phyloP scores from a whole-genome alignment of 2,329 filamentous ascomycete genomes.

The Orbilia oligospora region DNA sequence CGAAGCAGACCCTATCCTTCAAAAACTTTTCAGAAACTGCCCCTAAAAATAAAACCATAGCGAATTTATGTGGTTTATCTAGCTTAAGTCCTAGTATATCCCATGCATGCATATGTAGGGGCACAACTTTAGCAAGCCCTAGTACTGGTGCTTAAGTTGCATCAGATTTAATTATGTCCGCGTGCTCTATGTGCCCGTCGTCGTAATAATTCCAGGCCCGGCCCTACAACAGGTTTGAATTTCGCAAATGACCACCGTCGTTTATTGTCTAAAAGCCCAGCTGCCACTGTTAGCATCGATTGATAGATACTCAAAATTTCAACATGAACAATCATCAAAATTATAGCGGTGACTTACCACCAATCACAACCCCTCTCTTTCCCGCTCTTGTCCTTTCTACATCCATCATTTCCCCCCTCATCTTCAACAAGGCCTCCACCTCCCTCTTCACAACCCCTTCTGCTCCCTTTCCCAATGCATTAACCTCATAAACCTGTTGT shows the following conservation, averaged over 20 bases:
- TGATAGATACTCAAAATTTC: not conserved
- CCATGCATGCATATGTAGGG: too few relatives aligned
- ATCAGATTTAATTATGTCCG: not conserved
- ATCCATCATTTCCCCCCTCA: conserved; percentile 4
- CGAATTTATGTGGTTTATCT: too few relatives aligned
- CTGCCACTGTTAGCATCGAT: not conserved
- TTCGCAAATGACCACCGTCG: not conserved
- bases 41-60: too few relatives aligned
- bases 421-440: not conserved
- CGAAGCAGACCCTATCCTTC: too few relatives aligned
- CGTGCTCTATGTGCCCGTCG: not conserved
- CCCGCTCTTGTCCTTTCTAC: not conserved
- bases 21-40: too few relatives aligned
- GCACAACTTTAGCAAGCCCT: too few relatives aligned
- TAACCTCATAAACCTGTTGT: conserved; percentile 3
- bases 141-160: not conserved
- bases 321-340: too few relatives aligned
- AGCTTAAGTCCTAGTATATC: too few relatives aligned
- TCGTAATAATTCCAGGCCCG: not conserved
- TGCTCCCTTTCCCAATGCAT: not conserved
- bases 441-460: not conserved
- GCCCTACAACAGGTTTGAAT: too few relatives aligned
- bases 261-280: not conserved
- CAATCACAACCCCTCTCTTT: not conserved
- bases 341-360: not conserved